Evolutionary conservation across 2,329 filamentous ascomycete genomes (phyloP), one percentile per base, ranked within the genome.

Genomic region (Chaetomium globosum): DNA sequence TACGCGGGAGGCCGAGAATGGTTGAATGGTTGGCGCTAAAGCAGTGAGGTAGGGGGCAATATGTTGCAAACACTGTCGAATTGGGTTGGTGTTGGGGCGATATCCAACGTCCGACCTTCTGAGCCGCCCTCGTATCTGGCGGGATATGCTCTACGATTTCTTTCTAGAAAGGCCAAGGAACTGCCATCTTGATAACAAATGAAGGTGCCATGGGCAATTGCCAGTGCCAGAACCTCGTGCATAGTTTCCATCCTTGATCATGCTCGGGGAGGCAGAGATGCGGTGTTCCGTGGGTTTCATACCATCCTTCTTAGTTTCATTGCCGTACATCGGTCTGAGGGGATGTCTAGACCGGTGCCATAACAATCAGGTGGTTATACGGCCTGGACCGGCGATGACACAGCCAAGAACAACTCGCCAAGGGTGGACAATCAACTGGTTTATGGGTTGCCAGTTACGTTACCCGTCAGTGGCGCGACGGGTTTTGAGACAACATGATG

Each of bases 291-390:
- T 6, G 33, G 33, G 8, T 36, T 36, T 36, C 33, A n/a, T 43
- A 43, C 39, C 19, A 21, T 4, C 26, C 26, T 21, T 1, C 2
- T 23, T n/a, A 8, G 46, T 12, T 48, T 12, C 19, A 48, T 10
- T 48, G 46, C 46, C 46, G 46, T 48, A 21, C 46, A 23, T n/a
- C 46, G 46, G 46, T 21, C 12, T 19, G 23, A 54, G 16, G 56
- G 9, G 56, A 31, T 21, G 56, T n/a, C 53, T n/a, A 21, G 46
- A 48, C 46, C 46, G 46, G 46, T 23, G 46, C n/a, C 23, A 48
- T 48, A 48, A 21, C n/a, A 6, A 23, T 48, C 19, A 2, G 46
- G n/a, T n/a, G 46, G 46, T 9, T 23, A 6, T 8, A 48, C 23
- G 46, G n/a, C 19, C 39, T 43, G 16, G 39, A n/a, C 39, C 39